These are phyloP conservation scores for Cryptococcus wingfieldii DNA, from an alignment of 1,284 basidiomycete species.

Conservation along the genomic window DNA sequence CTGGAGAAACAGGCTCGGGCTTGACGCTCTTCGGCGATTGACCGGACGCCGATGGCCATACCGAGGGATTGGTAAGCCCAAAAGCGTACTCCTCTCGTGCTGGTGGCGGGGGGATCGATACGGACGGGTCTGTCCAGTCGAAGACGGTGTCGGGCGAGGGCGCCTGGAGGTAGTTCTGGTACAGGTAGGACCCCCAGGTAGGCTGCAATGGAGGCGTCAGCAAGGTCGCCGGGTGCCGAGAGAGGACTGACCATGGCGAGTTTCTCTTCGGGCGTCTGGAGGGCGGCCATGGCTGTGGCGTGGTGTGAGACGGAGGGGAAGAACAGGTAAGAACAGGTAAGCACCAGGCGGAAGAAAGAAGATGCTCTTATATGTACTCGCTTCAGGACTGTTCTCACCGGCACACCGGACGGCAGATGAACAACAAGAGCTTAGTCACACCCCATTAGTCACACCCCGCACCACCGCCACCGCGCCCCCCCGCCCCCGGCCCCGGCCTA, in stretches of 20 bases:
- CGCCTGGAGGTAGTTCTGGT: constrained; percentile 39
- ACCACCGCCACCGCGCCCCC: no score
- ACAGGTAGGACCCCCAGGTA: constrained; percentile 43
- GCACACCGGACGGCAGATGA: no score
- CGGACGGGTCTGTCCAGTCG: constrained; percentile 18
- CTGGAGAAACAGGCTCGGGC: constrained; percentile 5
- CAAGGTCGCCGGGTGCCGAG: background rate
- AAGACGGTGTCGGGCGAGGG: constrained; percentile 29
- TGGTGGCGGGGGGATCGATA: background rate
- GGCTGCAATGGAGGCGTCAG: constrained; percentile 7
- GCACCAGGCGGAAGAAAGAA: no score
- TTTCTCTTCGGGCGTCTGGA: background rate
- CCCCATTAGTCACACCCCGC: no score
- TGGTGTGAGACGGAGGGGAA: no score
- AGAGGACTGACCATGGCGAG: background rate
- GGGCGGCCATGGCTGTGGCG: background rate
- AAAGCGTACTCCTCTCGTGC: constrained; percentile 15
- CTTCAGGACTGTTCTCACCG: no score
- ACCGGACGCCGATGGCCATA: constrained; percentile 8
- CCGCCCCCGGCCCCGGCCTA: no score
- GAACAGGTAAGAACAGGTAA: no score
- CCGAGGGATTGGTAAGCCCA: constrained; percentile 8
- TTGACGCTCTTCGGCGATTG: constrained; percentile 6
- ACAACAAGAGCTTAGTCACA: no score
- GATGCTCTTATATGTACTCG: no score